Evolutionary conservation across 2,329 filamentous ascomycete genomes (phyloP).

Genomic region (Juglanconis sp.): DNA sequence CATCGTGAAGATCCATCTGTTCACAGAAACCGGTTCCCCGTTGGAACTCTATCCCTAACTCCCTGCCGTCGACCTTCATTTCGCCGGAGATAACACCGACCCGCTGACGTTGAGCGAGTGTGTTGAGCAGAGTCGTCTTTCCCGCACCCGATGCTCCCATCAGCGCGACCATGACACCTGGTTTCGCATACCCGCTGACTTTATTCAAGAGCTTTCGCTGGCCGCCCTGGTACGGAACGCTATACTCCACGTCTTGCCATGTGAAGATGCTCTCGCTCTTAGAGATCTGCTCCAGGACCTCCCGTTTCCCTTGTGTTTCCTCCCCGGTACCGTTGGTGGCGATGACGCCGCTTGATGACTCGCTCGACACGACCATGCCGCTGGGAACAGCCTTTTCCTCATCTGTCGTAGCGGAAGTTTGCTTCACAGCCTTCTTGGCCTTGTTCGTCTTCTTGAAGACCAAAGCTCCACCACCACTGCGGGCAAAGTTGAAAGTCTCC

Average conservation of each 20-base stretch:
- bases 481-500: conserved; percentile 60
- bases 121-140: conserved; percentile 80
- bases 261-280: conserved; percentile 21
- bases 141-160: conserved; percentile 81
- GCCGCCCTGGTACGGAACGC: conserved; percentile 13
- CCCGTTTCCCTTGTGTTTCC: conserved; percentile 62
- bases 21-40: conserved; percentile 69
- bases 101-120: conserved; percentile 64
- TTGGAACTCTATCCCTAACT: conserved; percentile 63
- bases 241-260: conserved; percentile 21
- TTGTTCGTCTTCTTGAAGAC: conserved; percentile 23
- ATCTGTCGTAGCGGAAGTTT: conserved; percentile 14
- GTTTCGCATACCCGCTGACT: conserved; percentile 75
- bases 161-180: conserved; percentile 74
- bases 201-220: conserved; percentile 43
- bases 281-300: conserved; percentile 27
- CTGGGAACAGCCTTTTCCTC: conserved; percentile 10
- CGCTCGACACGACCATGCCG: neutral
- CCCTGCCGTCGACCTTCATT: conserved; percentile 55
- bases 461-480: conserved; percentile 20
- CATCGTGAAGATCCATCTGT: conserved; percentile 67
- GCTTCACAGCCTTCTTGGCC: conserved; percentile 5
- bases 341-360: conserved; percentile 37
- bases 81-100: conserved; percentile 61
- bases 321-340: conserved; percentile 28